Base-by-base conservation (phyloP, 306 rosid genomes). In the Lathyrus aphaca region DNA sequence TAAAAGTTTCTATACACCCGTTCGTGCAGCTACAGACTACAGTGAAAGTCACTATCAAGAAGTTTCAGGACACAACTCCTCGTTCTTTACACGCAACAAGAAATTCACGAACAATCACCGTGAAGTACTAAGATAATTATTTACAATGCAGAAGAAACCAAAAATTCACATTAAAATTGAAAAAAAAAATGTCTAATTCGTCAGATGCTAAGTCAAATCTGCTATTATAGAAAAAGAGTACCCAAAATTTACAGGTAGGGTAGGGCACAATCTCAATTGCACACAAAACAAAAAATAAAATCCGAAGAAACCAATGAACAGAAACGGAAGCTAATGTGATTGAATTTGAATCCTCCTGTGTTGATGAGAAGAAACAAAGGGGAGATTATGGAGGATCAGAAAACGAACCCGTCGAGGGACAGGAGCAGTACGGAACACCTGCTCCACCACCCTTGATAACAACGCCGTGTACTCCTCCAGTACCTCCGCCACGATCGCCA, bases 391-490 rank as follows among this genome's bases (percentile, higher is more conserved):
- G 57, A 93, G 91, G 27, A 93, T 87, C 72, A 85, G 90, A 37
- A 90, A 76, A 14, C 94, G 97, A 74, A 90, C 76, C 60, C 97
- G 78, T 45, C 89, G 57, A 0, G 97, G 98, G 49, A 93, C 68
- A 42, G 97, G 97, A 1, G 86, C 92, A 29, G 89, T 69, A 8
- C 69, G 64, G 74, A 88, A 85, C 3, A 88, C 9, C 19, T 90
- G 96, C 76, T 87, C 92, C 68, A 83, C 81, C 77, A 83, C 77
- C 32, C 84, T 84, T 10, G 94, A 69, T 68, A 93, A 77, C 83
- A 90, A 57, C 85, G 14, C 85, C 82, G 94, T 90, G 83, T 93
- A 93, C 77, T 93, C 96, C 86, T 81, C 92, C 85, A 93, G 67
- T 69, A 85, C 77, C 83, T 85, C 94, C 77, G 97, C 89, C 67